These are phyloP conservation scores for Tetradesmus obliquus DNA, from an alignment of 139 green algal genomes.

Conservation along the genomic window DNA sequence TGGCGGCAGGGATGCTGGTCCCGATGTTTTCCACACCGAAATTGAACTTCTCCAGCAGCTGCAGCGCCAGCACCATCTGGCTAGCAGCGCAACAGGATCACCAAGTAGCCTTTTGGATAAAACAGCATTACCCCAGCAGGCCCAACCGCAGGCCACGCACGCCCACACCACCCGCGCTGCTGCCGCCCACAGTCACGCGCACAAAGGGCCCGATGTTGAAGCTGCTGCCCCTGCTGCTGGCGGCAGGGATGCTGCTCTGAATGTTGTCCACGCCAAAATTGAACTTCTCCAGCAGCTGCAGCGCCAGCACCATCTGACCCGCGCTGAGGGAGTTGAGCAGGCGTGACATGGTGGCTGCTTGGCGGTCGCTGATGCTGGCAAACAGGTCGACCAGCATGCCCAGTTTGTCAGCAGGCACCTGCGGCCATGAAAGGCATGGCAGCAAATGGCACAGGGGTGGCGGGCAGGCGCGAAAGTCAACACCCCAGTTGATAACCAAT, in stretches of 20 bases:
- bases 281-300: neutral
- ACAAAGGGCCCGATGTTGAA: neutral
- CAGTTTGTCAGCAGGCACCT: neutral
- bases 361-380: neutral
- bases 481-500: too few relatives aligned
- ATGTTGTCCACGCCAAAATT: neutral
- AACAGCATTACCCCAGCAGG: too few relatives aligned
- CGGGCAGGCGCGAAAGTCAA: too few relatives aligned
- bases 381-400: neutral
- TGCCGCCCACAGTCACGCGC: neutral
- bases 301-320: neutral
- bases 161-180: too few relatives aligned
- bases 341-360: neutral
- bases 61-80: neutral
- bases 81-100: too few relatives aligned
- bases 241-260: neutral
- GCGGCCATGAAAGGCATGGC: neutral
- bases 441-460: too few relatives aligned
- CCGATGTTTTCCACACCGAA: neutral
- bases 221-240: neutral
- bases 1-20: neutral
- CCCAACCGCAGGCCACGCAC: too few relatives aligned
- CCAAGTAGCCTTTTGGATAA: too few relatives aligned
- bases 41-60: neutral
- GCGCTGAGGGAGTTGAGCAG: neutral